phyloP scores from a whole-genome alignment of 805 yeast genomes.

The Pichia cephalocereana region DNA sequence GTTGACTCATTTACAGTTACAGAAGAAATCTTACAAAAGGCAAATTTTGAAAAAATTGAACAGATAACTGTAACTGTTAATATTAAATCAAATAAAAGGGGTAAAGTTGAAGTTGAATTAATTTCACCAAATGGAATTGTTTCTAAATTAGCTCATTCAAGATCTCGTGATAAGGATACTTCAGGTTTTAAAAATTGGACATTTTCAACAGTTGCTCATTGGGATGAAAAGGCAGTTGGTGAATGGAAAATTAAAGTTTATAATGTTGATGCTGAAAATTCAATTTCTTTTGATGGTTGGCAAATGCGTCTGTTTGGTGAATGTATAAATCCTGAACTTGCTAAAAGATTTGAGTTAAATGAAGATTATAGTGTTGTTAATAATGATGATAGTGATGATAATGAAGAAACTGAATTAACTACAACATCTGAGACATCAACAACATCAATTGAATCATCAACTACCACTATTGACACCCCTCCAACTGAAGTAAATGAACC shows the following conservation, averaged over 20 bases:
- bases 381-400: slow-evolving; percentile 8
- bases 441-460: too few species aligned
- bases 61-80: slow-evolving; percentile 80
- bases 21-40: slow-evolving; percentile 37
- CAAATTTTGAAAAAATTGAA: slow-evolving; percentile 66
- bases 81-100: slow-evolving; percentile 56
- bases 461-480: too few species aligned
- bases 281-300: slow-evolving; percentile 52
- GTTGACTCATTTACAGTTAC: slow-evolving; percentile 38
- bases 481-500: too few species aligned
- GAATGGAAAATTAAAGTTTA: slow-evolving; percentile 68
- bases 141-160: slow-evolving; percentile 63
- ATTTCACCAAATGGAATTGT: slow-evolving; percentile 67
- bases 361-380: slow-evolving; percentile 36
- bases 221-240: slow-evolving; percentile 83
- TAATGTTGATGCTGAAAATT: slow-evolving; percentile 31
- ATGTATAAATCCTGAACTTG: slow-evolving; percentile 52
- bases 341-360: slow-evolving; percentile 43
- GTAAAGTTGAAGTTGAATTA: slow-evolving; percentile 56
- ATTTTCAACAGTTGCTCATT: slow-evolving; percentile 95
- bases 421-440: not conserved
- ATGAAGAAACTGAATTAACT: slow-evolving; percentile 1
- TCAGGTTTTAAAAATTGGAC: slow-evolving; percentile 76
- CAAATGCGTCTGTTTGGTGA: slow-evolving; percentile 79
- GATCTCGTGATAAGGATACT: slow-evolving; percentile 47